A percentile compares a stretch with the other conserved stretches of the same genome.
phyloP scores from a whole-genome alignment of 345 rosid genomes.

The Turnera subulata region DNA sequence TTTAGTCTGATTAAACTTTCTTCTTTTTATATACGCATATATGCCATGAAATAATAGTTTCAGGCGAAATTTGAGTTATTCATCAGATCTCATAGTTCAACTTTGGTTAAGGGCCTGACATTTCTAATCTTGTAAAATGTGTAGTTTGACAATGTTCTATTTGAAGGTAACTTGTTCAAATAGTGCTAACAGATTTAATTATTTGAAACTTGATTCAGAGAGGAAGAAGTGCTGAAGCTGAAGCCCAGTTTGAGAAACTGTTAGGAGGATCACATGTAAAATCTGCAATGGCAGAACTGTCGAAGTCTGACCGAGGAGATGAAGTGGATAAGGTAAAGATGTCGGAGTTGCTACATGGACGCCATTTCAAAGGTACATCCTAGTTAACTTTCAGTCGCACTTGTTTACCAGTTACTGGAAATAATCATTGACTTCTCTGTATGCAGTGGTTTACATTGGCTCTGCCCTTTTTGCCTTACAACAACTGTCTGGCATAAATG shows the following conservation, averaged over 20 bases:
- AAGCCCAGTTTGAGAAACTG: slow-evolving; percentile 71
- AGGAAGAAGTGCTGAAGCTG: slow-evolving; percentile 86
- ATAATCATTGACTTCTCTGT: slow-evolving; percentile 36
- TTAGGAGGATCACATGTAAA: slow-evolving; percentile 69
- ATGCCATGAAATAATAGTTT: no score
- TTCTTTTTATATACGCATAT: no score
- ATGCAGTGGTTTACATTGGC: slow-evolving; percentile 97
- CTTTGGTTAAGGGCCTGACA: no score
- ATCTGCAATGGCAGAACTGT: slow-evolving; percentile 72
- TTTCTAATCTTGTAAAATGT: no score
- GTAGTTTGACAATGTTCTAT: no score
- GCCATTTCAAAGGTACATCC: slow-evolving; percentile 56
- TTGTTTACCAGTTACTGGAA: slow-evolving; percentile 13
- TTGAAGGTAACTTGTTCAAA: not conserved
- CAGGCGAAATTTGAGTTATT: no score
- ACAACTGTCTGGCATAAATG: slow-evolving; percentile 96
- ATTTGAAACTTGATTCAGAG: slow-evolving; percentile 43
- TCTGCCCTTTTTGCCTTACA: slow-evolving; percentile 92
- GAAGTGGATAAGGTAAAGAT: slow-evolving; percentile 56
- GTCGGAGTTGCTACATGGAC: slow-evolving; percentile 66
- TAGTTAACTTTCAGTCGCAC: slow-evolving; percentile 17
- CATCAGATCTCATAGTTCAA: no score
- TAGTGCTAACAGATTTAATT: slow-evolving; percentile 3
- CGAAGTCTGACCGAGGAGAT: slow-evolving; percentile 65
- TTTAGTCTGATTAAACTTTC: no score